Percentiles rank a stretch among this genome's conserved stretches.
Evolutionary conservation across 2,329 filamentous ascomycete species (phyloP).

Genomic region (Diaporthe humulicola): DNA sequence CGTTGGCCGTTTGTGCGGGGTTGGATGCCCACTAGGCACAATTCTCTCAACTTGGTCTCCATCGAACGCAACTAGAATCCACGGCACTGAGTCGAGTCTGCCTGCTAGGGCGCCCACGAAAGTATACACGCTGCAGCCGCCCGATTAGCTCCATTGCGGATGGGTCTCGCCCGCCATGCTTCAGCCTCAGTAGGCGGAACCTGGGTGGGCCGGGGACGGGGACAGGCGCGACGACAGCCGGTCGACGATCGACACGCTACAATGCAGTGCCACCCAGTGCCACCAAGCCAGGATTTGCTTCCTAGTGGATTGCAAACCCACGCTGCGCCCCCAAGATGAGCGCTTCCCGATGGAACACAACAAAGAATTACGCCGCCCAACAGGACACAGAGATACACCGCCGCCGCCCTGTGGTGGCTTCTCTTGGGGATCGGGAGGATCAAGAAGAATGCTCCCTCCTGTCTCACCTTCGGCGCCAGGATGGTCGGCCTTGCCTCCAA

Average conservation of each 20-base stretch:
- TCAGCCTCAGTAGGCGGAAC: background rate
- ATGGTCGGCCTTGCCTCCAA: background rate
- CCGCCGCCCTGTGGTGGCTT: background rate
- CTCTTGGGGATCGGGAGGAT: constrained; percentile 3
- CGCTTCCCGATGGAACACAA: background rate
- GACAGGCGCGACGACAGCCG: background rate
- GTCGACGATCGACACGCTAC: constrained; percentile 1
- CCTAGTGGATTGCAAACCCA: constrained; percentile 14
- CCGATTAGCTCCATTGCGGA: background rate
- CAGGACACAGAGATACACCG: background rate
- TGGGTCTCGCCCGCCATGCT: background rate
- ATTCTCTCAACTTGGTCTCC: background rate
- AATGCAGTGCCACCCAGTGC: background rate
- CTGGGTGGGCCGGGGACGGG: background rate
- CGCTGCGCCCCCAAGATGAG: constrained; percentile 9
- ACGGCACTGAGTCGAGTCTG: background rate
- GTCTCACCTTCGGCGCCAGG: background rate
- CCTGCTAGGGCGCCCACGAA: background rate
- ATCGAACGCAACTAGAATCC: background rate
- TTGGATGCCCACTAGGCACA: background rate
- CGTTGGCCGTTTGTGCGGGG: background rate
- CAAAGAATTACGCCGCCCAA: background rate
- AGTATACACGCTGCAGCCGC: background rate
- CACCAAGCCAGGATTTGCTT: constrained; percentile 10
- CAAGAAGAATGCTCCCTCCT: background rate